These are phyloP conservation scores for Neurospora tetraspora DNA, from an alignment of 495 filamentous ascomycete genomes.

Conservation along the genomic window DNA sequence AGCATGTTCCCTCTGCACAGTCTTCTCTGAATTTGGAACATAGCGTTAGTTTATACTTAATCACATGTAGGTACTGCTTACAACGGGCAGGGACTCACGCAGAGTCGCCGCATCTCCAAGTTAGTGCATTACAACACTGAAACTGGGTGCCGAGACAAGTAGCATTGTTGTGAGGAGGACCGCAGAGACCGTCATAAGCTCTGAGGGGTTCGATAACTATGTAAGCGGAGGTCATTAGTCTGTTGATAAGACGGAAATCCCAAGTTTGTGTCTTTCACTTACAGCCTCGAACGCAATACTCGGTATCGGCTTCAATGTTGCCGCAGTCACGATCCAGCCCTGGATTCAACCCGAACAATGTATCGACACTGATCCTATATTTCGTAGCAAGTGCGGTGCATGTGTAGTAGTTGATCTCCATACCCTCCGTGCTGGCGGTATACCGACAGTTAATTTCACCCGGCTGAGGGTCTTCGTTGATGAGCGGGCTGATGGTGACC, in stretches of 20 bases:
- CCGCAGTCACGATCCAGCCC: conserved; percentile 10
- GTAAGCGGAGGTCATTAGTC: not conserved
- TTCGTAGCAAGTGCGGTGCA: conserved; percentile 6
- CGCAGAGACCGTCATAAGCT: conserved; percentile 18
- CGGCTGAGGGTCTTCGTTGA: not conserved
- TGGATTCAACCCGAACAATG: conserved; percentile 17
- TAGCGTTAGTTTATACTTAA: not conserved
- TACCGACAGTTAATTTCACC: conserved; percentile 15
- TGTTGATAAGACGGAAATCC: not conserved
- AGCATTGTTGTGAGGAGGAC: conserved; percentile 20
- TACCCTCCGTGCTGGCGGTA: not conserved
- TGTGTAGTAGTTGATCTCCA: conserved; percentile 15
- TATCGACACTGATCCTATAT: conserved; percentile 11
- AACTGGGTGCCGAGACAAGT: conserved; percentile 15
- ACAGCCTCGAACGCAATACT: conserved; percentile 22
- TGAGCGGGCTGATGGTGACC: not conserved
- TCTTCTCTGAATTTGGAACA: conserved; percentile 8
- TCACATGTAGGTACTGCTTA: not conserved
- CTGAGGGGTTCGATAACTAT: conserved; percentile 18
- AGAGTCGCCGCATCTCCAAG: conserved; percentile 18
- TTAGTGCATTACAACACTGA: conserved; percentile 19
- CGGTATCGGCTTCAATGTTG: conserved; percentile 13
- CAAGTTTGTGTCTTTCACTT: not conserved
- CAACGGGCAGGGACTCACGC: not conserved
- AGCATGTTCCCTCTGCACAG: conserved; percentile 22